Evolutionary conservation across 768 basidiomycete genomes (phyloP).

Genomic region (Neoboletus brunneissimus): DNA sequence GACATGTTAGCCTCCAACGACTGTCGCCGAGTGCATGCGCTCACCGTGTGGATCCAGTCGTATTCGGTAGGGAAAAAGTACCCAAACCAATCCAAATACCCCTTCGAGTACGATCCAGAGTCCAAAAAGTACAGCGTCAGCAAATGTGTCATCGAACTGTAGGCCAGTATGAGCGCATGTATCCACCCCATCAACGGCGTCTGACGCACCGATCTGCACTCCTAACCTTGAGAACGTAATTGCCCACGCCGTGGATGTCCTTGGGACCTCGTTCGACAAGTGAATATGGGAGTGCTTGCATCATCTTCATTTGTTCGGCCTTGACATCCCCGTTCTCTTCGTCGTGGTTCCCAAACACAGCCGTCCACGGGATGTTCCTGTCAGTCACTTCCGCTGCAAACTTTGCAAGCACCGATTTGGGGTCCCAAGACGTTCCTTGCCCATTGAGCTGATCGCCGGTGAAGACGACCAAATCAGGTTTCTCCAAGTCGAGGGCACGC

Average conservation of each 20-base stretch:
- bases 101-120: conserved; percentile 73
- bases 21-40: conserved; percentile 10
- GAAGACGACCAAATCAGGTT: conserved; percentile 90
- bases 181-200: neutral
- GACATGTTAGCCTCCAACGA: neutral
- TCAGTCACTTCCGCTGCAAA: conserved; percentile 76
- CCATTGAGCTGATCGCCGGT: conserved; percentile 94
- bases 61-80: conserved; percentile 71
- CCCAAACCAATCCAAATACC: conserved; percentile 53
- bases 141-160: conserved; percentile 82
- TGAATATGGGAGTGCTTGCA: conserved; percentile 84
- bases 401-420: conserved; percentile 84
- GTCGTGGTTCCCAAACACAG: conserved; percentile 95
- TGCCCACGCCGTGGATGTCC: conserved; percentile 86
- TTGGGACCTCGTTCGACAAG: conserved; percentile 77
- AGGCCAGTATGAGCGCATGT: conserved; percentile 6
- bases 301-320: conserved; percentile 62
- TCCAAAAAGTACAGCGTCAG: conserved; percentile 91
- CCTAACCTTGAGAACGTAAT: conserved; percentile 82
- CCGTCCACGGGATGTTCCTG: conserved; percentile 82
- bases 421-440: conserved; percentile 86
- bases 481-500: conserved; percentile 69
- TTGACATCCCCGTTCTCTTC: conserved; percentile 63
- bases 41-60: conserved; percentile 77
- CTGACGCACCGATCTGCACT: conserved; percentile 78